Conservation (phyloP, 2,329 filamentous ascomycete species). For the Rhexocercosporidium sp. region DNA sequence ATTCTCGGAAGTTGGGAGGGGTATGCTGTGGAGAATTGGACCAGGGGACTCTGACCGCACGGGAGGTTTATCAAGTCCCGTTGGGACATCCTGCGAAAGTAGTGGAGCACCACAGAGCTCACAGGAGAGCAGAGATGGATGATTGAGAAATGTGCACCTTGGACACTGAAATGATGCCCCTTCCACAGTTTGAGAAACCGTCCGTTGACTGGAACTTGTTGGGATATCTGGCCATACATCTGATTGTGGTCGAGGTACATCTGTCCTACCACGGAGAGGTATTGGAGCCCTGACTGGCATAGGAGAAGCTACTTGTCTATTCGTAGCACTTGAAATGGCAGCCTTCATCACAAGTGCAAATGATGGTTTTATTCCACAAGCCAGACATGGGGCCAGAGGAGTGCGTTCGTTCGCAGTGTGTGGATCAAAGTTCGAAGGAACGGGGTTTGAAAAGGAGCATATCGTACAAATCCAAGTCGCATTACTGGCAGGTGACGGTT, state of each 20-base stretch:
- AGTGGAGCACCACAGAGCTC: conserved; percentile 90
- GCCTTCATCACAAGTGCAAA: conserved; percentile 85
- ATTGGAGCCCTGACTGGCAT: conserved; percentile 38
- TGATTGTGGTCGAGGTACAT: conserved; percentile 33
- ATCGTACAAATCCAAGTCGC: conserved; percentile 97
- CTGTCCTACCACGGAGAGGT: conserved; percentile 36
- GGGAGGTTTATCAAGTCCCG: conserved; percentile 49
- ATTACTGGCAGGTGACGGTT: conserved; percentile 56
- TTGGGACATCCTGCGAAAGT: conserved; percentile 55
- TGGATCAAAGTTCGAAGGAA: conserved; percentile 93
- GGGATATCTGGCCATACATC: conserved; percentile 27
- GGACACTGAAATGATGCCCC: conserved; percentile 69
- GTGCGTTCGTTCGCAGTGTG: conserved; percentile 79
- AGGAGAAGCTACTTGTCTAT: conserved; percentile 48
- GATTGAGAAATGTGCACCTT: conserved; percentile 91
- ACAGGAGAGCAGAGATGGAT: conserved; percentile 82
- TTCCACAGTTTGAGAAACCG: conserved; percentile 33
- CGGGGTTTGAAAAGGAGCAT: conserved; percentile 91
- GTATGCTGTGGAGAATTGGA: conserved; percentile 57
- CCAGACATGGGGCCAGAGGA: conserved; percentile 82
- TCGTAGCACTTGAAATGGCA: conserved; percentile 75
- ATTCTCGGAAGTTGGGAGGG: conserved; percentile 55
- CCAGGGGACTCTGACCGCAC: conserved; percentile 77
- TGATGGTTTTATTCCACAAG: conserved; percentile 92
- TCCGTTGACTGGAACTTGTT: conserved; percentile 1